Base-by-base conservation (phyloP, 2,329 filamentous ascomycete genomes). In the Rhinocladiella similis region DNA sequence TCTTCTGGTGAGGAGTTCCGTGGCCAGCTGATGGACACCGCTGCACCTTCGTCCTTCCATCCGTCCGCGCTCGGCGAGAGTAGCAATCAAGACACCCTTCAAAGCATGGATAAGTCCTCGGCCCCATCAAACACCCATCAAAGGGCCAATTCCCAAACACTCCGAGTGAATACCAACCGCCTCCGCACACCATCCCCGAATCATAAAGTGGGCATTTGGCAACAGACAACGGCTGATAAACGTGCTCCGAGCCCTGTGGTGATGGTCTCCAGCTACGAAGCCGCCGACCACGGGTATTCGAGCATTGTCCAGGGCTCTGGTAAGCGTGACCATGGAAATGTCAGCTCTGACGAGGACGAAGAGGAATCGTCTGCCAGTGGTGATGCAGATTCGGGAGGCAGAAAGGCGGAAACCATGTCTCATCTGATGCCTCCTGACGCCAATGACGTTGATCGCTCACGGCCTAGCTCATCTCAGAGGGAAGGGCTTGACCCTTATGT, bases 401-500 rank as follows among this genome's bases (percentile, higher is more conserved):
- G 42, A 3, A 20, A 43, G 35, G 36, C 19, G 10, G 53, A 54
- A 13, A 45, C 20, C 50, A 63, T 16, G 46, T 63, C 35, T 58
- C 57, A 54, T 50, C 55, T 59, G 22, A 63, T 58, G 58, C 63
- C 60, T 5, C 62, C 62, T 2, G 51, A 47, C 18, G 27, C 55
- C 5, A 47, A 53, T 29, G 55, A 47, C n/a, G 43, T 25, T 7
- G 29, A 33, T 33, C 29, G 29, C 29, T 12, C 29, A 12, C 29
- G 29, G 10, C 29, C 5, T 12, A 57, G 33, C 9, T 42, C 47
- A 12, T 36, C 43, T 2, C 56, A 53, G 75, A 73, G 16, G 74
- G 75, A 9, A 75, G 77, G 47, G 68, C 69, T 46, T 79, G 80
- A 12, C 63, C 81, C 81, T 7, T 65, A 70, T 5, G 70, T 75